Percentiles rank a stretch among this genome's conserved stretches.
phyloP scores from a whole-genome alignment of 106 monocot genomes.

The Acorus calamus region DNA sequence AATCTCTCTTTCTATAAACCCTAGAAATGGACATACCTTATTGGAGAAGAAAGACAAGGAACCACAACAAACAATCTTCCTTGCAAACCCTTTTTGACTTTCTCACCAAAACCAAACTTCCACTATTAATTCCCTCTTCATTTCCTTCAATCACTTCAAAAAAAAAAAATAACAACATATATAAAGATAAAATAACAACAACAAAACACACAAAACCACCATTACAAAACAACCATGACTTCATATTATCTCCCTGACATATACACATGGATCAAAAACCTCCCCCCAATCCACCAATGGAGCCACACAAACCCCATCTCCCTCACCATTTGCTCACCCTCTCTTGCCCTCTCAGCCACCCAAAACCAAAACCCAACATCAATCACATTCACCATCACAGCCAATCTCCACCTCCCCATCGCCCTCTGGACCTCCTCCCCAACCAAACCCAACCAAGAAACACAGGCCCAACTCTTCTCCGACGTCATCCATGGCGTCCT shows the following conservation, averaged over 20 bases:
- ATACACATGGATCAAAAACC: conserved; percentile 58
- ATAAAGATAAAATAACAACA: too few species aligned
- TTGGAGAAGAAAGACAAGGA: too few species aligned
- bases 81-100: too few species aligned
- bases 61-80: too few species aligned
- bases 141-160: too few species aligned
- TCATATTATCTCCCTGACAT: conserved; percentile 31
- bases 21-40: too few species aligned
- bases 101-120: too few species aligned
- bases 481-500: conserved; percentile 50
- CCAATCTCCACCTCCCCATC: conserved; percentile 40
- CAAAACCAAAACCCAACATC: conserved; percentile 14
- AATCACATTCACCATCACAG: conserved; percentile 39
- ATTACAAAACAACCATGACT: conserved; percentile 16
- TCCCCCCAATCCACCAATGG: conserved; percentile 59
- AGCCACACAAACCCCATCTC: conserved; percentile 28
- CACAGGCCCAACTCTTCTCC: conserved; percentile 23
- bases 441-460: conserved; percentile 30
- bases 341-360: not conserved
- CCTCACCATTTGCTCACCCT: conserved; percentile 32
- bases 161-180: too few species aligned
- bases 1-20: too few species aligned
- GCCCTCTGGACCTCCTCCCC: conserved; percentile 64
- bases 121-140: too few species aligned
- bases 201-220: too few species aligned